A percentile compares a stretch with the other conserved stretches of the same genome.
phyloP scores from a whole-genome alignment of 768 basidiomycete genomes.

The Tulasnella sp. region DNA sequence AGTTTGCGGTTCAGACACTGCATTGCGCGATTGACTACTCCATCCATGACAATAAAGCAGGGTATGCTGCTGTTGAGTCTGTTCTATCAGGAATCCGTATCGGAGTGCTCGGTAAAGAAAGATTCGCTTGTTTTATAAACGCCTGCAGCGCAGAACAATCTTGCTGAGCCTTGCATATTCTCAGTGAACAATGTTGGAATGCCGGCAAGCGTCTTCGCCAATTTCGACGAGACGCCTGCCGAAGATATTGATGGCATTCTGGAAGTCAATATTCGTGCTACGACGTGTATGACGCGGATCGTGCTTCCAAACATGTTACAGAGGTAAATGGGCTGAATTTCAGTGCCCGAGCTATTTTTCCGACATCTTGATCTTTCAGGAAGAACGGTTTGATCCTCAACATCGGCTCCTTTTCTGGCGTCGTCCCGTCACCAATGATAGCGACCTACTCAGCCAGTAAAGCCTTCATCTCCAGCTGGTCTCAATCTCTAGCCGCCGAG shows the following conservation, averaged over 20 bases:
- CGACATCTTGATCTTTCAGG: constrained; percentile 29
- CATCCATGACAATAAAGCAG: constrained; percentile 36
- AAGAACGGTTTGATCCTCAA: constrained; percentile 81
- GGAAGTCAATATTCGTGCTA: constrained; percentile 72
- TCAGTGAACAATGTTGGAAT: constrained; percentile 93
- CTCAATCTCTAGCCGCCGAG: constrained; percentile 76
- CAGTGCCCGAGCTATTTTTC: background rate
- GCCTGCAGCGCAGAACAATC: background rate
- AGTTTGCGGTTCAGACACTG: constrained; percentile 43
- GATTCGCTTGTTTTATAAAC: background rate
- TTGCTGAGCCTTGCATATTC: background rate
- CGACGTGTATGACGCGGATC: constrained; percentile 65
- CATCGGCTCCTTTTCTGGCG: constrained; percentile 83
- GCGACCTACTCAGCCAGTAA: constrained; percentile 90
- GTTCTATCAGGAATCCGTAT: constrained; percentile 47
- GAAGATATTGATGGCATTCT: constrained; percentile 79
- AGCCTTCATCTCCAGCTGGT: constrained; percentile 77
- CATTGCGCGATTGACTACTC: constrained; percentile 69
- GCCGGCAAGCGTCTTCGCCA: constrained; percentile 76
- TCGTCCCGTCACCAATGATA: constrained; percentile 82
- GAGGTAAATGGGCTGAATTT: constrained; percentile 47
- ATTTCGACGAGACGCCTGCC: constrained; percentile 64
- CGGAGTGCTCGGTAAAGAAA: constrained; percentile 59
- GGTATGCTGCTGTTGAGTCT: constrained; percentile 35
- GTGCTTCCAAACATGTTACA: constrained; percentile 76